Evolutionary conservation across 176 grass and related monocot genomes (phyloP), one percentile per base, ranked within the genome.

Genomic region (Thalia dealbata): DNA sequence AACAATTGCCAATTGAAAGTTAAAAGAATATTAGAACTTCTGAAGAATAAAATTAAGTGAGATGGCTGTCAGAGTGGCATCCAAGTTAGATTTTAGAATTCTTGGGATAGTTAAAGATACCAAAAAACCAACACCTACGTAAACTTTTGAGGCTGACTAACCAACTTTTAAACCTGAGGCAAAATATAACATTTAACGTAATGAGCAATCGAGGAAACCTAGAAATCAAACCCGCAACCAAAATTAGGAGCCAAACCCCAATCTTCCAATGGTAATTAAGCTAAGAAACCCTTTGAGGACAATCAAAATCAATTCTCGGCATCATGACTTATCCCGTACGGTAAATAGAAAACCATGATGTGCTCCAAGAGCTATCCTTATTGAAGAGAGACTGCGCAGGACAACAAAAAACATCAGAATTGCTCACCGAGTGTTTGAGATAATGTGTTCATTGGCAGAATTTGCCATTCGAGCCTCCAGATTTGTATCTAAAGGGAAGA

Each of bases 361-460:
- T 22, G 71, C 27, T 4, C 25, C 67, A 14, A 46, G 41, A 10
- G 27, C 55, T 32, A 22, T 59, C 38, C 54, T 80, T 61, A 52
- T 86, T 86, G 75, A 79, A 86, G 28, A 86, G 74, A 29, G 84
- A 78, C 84, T 82, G 72, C 56, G 22, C 16, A 48, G 27, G 73
- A 50, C 69, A 52, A 63, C 0, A 61, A 10, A 23, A 74, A 28
- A 59, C 42, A 43, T 3, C 21, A 22, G 29, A 59, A 6, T 15
- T 56, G 25, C 21, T 8, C 7, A n/a, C 7, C 28, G 65, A 43
- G 28, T 2, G 11, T 38, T 38, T 38, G 4, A 38, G 32, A 4
- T 38, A 38, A 38, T 38, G 32, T 38, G 32, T 38, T 38, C 32
- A 38, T 38, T 38, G 4, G 32, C 32, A 38, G 3, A 38, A 38